phyloP scores from a whole-genome alignment of 345 rosid genomes.

The Acer campestre region DNA sequence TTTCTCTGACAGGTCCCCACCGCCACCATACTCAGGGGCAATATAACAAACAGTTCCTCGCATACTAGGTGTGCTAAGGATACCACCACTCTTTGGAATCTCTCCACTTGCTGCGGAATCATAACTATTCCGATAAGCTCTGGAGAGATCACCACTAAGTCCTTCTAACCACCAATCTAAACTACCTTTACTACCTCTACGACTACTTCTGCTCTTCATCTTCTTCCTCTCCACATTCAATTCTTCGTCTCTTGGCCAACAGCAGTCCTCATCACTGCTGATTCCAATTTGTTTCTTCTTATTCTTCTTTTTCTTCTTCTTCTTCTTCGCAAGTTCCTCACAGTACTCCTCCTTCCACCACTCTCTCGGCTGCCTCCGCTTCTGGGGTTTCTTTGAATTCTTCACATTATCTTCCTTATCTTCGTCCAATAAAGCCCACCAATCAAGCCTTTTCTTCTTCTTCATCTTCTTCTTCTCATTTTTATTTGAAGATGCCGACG shows the following conservation, averaged over 20 bases:
- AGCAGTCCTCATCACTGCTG: conserved; percentile 52
- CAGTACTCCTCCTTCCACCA: conserved; percentile 99
- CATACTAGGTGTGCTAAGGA: conserved; percentile 95
- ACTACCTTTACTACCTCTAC: conserved; percentile 64
- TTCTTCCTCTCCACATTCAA: conserved; percentile 49
- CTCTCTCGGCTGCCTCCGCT: conserved; percentile 78
- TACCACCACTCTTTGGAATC: conserved; percentile 68
- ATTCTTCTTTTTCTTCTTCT: conserved; percentile 60
- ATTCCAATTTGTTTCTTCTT: conserved; percentile 49
- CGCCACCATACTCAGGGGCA: conserved; percentile 90
- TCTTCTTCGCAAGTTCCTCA: conserved; percentile 73
- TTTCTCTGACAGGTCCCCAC: conserved; percentile 74
- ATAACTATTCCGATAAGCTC: conserved; percentile 52
- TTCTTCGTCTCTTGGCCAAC: conserved; percentile 66
- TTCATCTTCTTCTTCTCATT: conserved; percentile 49
- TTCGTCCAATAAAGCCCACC: conserved; percentile 90
- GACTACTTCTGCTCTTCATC: conserved; percentile 49
- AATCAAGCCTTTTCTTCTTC: conserved; percentile 61
- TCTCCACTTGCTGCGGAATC: conserved; percentile 69
- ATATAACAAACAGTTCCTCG: conserved; percentile 91
- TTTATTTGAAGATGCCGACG: conserved; percentile 36
- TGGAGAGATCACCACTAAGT: conserved; percentile 71
- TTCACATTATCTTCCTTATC: conserved; percentile 52
- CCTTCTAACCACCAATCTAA: conserved; percentile 86
- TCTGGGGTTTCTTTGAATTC: conserved; percentile 31